Evolutionary conservation across 129 eudicot species (phyloP), one percentile per base, ranked within the genome.

Genomic region (Logfia minima): DNA sequence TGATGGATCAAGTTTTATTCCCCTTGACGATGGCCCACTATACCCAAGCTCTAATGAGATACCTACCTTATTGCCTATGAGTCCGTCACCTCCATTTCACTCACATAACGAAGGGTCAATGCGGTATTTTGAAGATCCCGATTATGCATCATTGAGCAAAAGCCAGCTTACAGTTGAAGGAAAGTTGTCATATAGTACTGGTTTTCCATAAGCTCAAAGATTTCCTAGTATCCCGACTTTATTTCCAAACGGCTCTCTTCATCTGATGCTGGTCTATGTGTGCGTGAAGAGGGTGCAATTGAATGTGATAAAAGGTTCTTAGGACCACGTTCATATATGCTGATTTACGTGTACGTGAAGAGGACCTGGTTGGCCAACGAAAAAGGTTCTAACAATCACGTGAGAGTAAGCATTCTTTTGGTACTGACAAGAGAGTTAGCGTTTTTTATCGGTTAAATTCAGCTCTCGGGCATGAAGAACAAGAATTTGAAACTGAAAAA

Each of bases 371-470:
- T 39, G 37, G 53, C 68, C 37, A 22, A 23, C 72, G 61, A 17
- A 65, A 39, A 31, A 16, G 61, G n/a, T 43, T 18, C 23, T 23
- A 9, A 37, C 28, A 16, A 56, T 39, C 58, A 58, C 45, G 35
- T 77, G 77, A 68, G 68, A 70, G 64, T 62, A 77, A 41, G 68
- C 52, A 7, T 29, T 22, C 24, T 19, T 65, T 75, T 63, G 72
- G 74, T 71, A 28, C 48, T 29, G 63, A 43, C 55, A 75, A 67
- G 53, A 87, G 90, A 79, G 67, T 62, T 41, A 86, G 93, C 28
- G 96, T 90, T 58, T 90, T 90, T 83, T 6, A 82, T 66, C 91
- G 89, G 51, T 79, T 90, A 74, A 64, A 77, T 63, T 77, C 68
- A 26, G 76, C 80, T 43, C 64, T 13, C n/a, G 39, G 18, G 74